phyloP scores from a whole-genome alignment of 1,284 basidiomycete genomes.

The Cerioporus squamosus region DNA sequence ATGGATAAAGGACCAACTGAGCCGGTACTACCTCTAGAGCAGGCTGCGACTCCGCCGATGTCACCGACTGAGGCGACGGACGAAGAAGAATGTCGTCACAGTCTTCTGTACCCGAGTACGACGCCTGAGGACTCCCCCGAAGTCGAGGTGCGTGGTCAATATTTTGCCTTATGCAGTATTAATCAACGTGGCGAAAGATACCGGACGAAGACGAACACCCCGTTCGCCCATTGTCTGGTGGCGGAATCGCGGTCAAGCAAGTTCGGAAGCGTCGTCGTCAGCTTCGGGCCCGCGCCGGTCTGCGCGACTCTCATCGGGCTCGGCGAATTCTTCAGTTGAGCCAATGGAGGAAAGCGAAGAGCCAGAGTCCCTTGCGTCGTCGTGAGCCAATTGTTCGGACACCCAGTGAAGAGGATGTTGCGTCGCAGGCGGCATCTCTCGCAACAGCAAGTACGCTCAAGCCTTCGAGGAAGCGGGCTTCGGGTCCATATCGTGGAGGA shows the following conservation, averaged over 20 bases:
- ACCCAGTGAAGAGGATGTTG: conserved; percentile 15
- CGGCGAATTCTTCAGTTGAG: conserved; percentile 24
- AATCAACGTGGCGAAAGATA: not conserved
- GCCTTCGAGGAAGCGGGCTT: conserved; percentile 20
- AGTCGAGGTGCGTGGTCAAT: conserved; percentile 15
- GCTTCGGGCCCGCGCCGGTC: conserved; percentile 18
- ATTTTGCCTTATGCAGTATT: not conserved
- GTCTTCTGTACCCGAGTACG: conserved; percentile 16
- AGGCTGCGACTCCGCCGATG: conserved; percentile 1
- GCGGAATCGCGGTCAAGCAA: conserved; percentile 7
- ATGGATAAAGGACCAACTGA: not conserved
- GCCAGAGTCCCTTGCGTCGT: conserved; percentile 9
- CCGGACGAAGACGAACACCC: not conserved
- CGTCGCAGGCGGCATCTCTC: conserved; percentile 9
- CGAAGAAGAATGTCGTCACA: conserved; percentile 11
- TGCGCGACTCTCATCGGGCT: conserved; percentile 16
- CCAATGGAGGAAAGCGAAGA: conserved; percentile 9
- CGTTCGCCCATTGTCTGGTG: not conserved
- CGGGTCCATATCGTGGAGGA: conserved; percentile 26
- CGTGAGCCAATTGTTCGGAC: conserved; percentile 12
- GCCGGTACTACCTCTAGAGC: not conserved
- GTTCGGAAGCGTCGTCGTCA: conserved; percentile 6
- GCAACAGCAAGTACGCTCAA: not conserved
- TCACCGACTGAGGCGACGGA: conserved; percentile 12
- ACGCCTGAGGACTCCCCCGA: conserved; percentile 9